These are phyloP conservation scores for Nicotiana otophora DNA, from an alignment of 257 asterid genomes.

Conservation along the genomic window DNA sequence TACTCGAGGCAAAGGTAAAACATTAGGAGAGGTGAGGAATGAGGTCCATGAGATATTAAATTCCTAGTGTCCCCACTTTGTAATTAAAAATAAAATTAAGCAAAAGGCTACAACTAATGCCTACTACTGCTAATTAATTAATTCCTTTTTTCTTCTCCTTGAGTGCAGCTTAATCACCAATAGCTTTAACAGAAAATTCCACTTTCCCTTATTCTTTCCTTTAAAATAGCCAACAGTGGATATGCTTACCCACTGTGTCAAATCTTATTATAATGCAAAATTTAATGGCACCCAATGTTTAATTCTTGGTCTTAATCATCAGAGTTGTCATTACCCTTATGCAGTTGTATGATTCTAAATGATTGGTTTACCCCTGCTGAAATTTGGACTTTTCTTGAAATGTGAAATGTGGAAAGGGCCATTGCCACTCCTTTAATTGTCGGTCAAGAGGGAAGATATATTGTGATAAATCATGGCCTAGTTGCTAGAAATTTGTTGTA, in stretches of 20 bases:
- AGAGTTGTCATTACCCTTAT: not conserved
- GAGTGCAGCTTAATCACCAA: slow-evolving; percentile 25
- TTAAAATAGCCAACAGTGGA: slow-evolving; percentile 1
- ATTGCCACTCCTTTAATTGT: not conserved
- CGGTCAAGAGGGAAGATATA: not conserved
- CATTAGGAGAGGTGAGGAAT: slow-evolving; percentile 13
- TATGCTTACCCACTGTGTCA: slow-evolving; percentile 18
- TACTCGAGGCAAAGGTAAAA: not conserved
- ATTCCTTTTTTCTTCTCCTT: not conserved
- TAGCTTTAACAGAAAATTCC: slow-evolving; percentile 9
- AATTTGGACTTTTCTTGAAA: slow-evolving; percentile 11
- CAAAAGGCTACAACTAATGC: slow-evolving; percentile 13
- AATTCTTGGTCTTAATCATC: slow-evolving; percentile 10
- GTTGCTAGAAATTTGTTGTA: not conserved
- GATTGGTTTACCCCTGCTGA: not conserved
- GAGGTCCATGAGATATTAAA: slow-evolving; percentile 20
- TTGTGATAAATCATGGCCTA: not conserved
- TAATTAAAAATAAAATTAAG: not conserved
- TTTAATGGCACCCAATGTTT: slow-evolving; percentile 7
- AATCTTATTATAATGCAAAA: slow-evolving; percentile 10
- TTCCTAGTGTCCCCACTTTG: not conserved
- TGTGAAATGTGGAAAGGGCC: slow-evolving; percentile 9
- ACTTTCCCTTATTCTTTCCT: slow-evolving; percentile 15
- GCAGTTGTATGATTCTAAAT: slow-evolving; percentile 3
- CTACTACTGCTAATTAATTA: not conserved